Base-by-base conservation (phyloP, 2,329 filamentous ascomycete species). In the Botrytis sinoallii region DNA sequence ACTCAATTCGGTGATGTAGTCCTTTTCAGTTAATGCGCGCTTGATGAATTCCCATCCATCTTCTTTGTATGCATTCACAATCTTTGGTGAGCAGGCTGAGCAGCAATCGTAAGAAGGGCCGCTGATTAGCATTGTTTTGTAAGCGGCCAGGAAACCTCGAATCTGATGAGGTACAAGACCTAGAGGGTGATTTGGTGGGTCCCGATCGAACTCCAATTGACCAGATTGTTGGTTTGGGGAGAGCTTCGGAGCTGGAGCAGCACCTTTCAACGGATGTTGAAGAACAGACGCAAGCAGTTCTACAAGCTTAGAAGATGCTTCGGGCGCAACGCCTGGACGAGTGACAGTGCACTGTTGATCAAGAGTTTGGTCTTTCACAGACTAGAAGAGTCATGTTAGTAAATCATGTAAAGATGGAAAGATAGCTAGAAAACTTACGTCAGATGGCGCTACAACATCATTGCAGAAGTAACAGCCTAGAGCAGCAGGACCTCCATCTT, bases 301-400 rank as follows among this genome's bases (percentile, higher is more conserved):
- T 66, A 98, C 95, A 9, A 98, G 87, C 48, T 97, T 87, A 3
- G 94, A 93, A 3, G 96, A 98, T 12, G 96, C 96, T 73, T 98
- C 96, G 16, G 94, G 92, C 22, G 96, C 95, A 52, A 97, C 90
- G 25, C 96, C 96, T 0, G 96, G 96, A 16, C 96, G 90, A 4
- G 96, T 99, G 32, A 99, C 96, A 0, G 96, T 99, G 83, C 96
- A 99, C 83, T 98, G 96, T 82, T 99, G 96, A 81, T 99, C 96
- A 18, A 99, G 90, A 0, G 96, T 98, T 78, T 95, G 93, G 79
- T 97, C 94, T 83, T 95, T 97, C 80, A 97, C 88, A 3, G 94
- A 97, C 93, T 97, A 79, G 67, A 74, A 42, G 22, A 52, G 25
- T 8, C n/a, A 55, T 42, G 70, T 74, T 76, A 79, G 77, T 55